Evolutionary conservation across 768 basidiomycete species (phyloP).

Genomic region (Royoungia palumana): DNA sequence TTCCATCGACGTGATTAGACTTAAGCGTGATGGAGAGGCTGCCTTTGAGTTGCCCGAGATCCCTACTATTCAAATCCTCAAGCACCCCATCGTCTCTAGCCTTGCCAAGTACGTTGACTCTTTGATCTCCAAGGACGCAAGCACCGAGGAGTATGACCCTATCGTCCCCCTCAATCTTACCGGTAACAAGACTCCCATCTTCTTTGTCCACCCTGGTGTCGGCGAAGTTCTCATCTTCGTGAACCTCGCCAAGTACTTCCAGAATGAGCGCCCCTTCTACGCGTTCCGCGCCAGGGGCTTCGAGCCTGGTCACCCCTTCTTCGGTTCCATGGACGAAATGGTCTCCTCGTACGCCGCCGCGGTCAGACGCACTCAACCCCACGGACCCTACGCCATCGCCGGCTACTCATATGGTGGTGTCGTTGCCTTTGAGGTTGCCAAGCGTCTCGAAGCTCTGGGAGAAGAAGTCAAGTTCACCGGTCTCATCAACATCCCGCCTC

Average conservation of each 20-base stretch:
- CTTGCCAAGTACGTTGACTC: slow-evolving; percentile 32
- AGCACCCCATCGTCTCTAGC: slow-evolving; percentile 30
- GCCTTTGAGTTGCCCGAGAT: slow-evolving; percentile 32
- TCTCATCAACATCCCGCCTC: slow-evolving; percentile 41
- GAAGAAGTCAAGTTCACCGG: slow-evolving; percentile 40
- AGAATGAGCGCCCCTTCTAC: slow-evolving; percentile 42
- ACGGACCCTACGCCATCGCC: slow-evolving; percentile 40
- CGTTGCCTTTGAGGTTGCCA: slow-evolving; percentile 42
- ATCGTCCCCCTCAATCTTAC: slow-evolving; percentile 39
- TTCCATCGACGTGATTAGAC: slow-evolving; percentile 37
- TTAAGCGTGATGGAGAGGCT: slow-evolving; percentile 30
- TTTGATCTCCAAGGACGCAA: slow-evolving; percentile 21
- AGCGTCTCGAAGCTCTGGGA: slow-evolving; percentile 35
- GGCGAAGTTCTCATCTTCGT: slow-evolving; percentile 42
- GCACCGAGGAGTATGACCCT: slow-evolving; percentile 36
- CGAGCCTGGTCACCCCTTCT: slow-evolving; percentile 36
- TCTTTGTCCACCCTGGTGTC: slow-evolving; percentile 44
- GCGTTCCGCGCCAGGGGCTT: slow-evolving; percentile 45
- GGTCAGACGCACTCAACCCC: slow-evolving; percentile 33
- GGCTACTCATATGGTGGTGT: slow-evolving; percentile 47
- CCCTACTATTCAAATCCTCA: slow-evolving; percentile 40
- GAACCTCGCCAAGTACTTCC: slow-evolving; percentile 41
- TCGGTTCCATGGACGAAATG: slow-evolving; percentile 39
- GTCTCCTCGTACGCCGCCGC: slow-evolving; percentile 35
- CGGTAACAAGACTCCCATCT: slow-evolving; percentile 41